phyloP scores from a whole-genome alignment of 306 rosid species.

The Lathyrus sativus region DNA sequence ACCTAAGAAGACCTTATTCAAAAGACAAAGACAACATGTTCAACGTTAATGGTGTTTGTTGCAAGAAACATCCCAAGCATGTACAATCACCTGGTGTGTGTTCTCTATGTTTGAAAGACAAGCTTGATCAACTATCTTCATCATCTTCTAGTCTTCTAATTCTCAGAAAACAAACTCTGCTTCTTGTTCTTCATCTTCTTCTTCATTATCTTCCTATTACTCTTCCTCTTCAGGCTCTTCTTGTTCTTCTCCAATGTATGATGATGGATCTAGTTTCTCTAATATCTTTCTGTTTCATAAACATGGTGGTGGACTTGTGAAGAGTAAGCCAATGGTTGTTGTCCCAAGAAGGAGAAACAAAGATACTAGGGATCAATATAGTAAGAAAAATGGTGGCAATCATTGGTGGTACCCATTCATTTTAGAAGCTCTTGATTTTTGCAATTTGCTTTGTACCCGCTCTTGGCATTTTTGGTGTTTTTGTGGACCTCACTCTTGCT shows the following conservation, averaged over 20 bases:
- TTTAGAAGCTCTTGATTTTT: too few relatives aligned
- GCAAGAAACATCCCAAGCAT: conserved; percentile 86
- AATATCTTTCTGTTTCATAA: conserved; percentile 38
- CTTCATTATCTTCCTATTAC: conserved; percentile 54
- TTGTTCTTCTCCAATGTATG: conserved; percentile 53
- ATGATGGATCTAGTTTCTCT: conserved; percentile 15
- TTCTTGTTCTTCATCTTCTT: conserved; percentile 45
- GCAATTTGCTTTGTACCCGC: too few relatives aligned
- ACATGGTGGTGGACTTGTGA: conserved; percentile 47
- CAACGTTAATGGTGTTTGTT: conserved; percentile 32
- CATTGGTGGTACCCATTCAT: too few relatives aligned
- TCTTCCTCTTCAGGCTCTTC: conserved; percentile 59
- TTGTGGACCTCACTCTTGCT: too few relatives aligned
- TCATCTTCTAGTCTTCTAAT: neutral
- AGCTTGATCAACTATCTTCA: conserved; percentile 47
- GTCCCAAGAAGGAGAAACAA: conserved; percentile 38
- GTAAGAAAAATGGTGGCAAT: conserved; percentile 53
- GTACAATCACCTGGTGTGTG: conserved; percentile 83
- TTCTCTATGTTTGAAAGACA: conserved; percentile 69
- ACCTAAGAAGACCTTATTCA: conserved; percentile 32
- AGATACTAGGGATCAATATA: neutral
- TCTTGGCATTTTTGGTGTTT: too few relatives aligned
- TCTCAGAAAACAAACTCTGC: conserved; percentile 27
- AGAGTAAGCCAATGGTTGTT: conserved; percentile 58
- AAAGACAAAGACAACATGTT: conserved; percentile 39